Percentiles rank a stretch among this genome's conserved stretches.
These are phyloP conservation scores for Anastatica hierochuntica DNA, from an alignment of 345 rosid genomes.

Conservation along the genomic window DNA sequence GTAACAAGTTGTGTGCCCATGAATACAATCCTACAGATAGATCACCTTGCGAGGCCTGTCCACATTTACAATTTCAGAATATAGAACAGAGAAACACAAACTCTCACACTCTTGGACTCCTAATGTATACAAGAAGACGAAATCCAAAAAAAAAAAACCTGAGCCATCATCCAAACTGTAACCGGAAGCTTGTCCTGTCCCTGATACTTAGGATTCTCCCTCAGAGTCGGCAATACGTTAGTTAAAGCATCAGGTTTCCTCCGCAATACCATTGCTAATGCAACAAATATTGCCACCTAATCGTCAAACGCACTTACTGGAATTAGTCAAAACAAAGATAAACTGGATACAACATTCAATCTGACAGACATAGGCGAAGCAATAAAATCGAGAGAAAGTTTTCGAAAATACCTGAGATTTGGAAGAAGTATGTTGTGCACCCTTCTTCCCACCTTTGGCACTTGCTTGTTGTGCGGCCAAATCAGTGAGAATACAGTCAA, in stretches of 20 bases:
- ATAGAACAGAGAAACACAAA: background rate
- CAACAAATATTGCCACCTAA: conserved; percentile 76
- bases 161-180: conserved; percentile 61
- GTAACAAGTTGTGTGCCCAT: conserved; percentile 60
- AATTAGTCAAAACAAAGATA: background rate
- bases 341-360: background rate
- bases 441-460: conserved; percentile 54
- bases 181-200: conserved; percentile 74
- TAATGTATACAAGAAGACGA: too few relatives aligned
- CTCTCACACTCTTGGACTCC: background rate
- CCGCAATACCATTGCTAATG: conserved; percentile 57
- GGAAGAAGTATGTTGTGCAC: conserved; percentile 38
- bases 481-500: conserved; percentile 55
- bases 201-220: conserved; percentile 56
- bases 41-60: conserved; percentile 59
- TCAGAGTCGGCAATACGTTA: conserved; percentile 39
- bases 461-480: conserved; percentile 38
- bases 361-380: too few relatives aligned
- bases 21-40: conserved; percentile 50
- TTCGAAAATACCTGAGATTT: conserved; percentile 44
- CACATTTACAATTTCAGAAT: conserved; percentile 12
- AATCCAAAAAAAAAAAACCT: conserved; percentile 31
- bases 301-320: background rate
- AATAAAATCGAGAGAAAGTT: background rate
- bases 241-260: conserved; percentile 69